Evolutionary conservation across 768 basidiomycete genomes (phyloP), one percentile per base, ranked within the genome.

Genomic region (Hygrophorus russula): DNA sequence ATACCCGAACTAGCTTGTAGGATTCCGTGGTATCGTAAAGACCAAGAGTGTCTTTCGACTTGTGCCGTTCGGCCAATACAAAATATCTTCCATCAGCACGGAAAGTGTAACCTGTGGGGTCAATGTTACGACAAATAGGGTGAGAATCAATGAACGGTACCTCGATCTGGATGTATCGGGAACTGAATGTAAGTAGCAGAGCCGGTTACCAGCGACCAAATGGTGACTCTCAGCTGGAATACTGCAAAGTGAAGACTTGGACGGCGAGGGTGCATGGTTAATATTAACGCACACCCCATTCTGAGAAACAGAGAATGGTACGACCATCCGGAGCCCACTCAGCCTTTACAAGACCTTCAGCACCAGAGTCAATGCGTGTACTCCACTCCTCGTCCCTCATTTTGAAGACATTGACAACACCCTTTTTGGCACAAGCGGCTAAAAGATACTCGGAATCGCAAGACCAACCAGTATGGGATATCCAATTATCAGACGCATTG

Each of bases 281-380:
- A 33, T 7, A n/a, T 27, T 19, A 44, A 48, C 91, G 68, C 65
- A 93, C 92, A 53, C 85, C 88, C 83, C 88, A 88, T 52, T 92
- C 86, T 3, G 89, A 92, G 61, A 92, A 97, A 54, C 87, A 93
- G 24, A 96, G 62, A 4, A 96, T 67, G 12, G 76, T 78, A 30
- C 85, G 71, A 12, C 89, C 89, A 55, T 84, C 85, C 2, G 83
- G 86, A 0, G 84, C 85, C 92, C 92, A 97, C 55, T 93, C 88
- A 13, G 82, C 87, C 55, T 78, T 87, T 14, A 80, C 73, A 39
- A 96, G 74, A 9, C 92, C 79, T 67, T 94, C 92, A 18, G 79
- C 71, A 19, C 86, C 88, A 5, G 82, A 71, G 50, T 90, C 83
- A 47, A 91, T 82, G 30, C 76, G 73, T 3, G 84, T 82, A 39